Percentiles rank a stretch among this genome's conserved stretches.
These are phyloP conservation scores for Nannochloropsis oceanica DNA, from an alignment of 108 stramenopile species.

Conservation along the genomic window DNA sequence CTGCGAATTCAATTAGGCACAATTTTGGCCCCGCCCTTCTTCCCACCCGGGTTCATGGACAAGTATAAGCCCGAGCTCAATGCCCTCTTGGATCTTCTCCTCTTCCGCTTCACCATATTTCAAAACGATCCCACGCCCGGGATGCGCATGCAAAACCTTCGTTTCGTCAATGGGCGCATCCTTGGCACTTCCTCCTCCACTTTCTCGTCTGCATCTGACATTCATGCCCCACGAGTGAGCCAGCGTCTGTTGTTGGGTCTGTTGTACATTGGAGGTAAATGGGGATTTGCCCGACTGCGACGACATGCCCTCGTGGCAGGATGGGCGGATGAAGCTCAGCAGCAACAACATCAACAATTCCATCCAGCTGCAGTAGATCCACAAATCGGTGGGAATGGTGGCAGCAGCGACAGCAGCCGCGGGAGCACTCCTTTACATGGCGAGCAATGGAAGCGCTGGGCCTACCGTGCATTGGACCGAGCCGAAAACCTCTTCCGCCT, in stretches of 20 bases:
- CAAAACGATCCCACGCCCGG: constrained; percentile 10
- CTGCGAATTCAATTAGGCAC: constrained; percentile 7
- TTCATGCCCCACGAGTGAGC: neutral
- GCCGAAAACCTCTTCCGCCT: constrained; percentile 11
- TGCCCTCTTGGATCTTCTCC: constrained; percentile 2
- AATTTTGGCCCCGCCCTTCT: neutral
- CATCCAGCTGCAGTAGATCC: neutral
- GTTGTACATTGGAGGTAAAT: constrained; percentile 16
- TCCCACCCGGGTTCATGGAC: constrained; percentile 1
- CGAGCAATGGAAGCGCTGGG: neutral
- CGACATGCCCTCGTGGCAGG: constrained; percentile 15
- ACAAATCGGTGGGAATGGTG: neutral
- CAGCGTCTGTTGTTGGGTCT: constrained; percentile 11
- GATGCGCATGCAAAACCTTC: constrained; percentile 2
- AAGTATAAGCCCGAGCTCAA: constrained; percentile 20
- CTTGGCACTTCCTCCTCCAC: neutral
- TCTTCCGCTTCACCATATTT: constrained; percentile 14
- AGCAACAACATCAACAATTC: neutral
- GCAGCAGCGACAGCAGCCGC: neutral
- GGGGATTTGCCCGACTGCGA: constrained; percentile 18
- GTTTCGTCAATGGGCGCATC: neutral
- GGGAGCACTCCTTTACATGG: neutral
- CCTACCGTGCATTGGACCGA: neutral
- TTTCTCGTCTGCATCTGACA: neutral
- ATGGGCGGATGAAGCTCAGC: constrained; percentile 10